A percentile compares a stretch with the other conserved stretches of the same genome.
Conservation (phyloP, 345 rosid species). For the Citrus glauca region DNA sequence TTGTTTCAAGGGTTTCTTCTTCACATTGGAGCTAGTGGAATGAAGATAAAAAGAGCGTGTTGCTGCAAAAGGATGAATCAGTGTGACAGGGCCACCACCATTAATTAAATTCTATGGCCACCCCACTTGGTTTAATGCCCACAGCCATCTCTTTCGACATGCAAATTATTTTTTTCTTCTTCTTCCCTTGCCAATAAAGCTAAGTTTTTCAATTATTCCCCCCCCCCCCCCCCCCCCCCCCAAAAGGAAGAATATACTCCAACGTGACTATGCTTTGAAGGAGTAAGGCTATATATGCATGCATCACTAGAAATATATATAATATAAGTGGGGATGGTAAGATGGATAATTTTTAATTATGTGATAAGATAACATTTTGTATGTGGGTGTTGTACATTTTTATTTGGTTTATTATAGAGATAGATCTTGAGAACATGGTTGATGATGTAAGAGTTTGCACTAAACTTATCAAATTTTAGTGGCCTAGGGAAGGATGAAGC, state of each 20-base stretch:
- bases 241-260: neutral
- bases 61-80: constrained; percentile 15
- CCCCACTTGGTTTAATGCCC: constrained; percentile 33
- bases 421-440: neutral
- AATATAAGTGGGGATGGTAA: constrained; percentile 17
- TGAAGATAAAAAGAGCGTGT: constrained; percentile 21
- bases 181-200: neutral
- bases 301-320: neutral
- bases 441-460: neutral
- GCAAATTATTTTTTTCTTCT: neutral
- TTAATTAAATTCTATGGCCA: constrained; percentile 31
- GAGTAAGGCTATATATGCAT: neutral
- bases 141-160: neutral
- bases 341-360: constrained; percentile 3
- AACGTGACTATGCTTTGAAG: constrained; percentile 2
- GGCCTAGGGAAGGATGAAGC: neutral
- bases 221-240: neutral
- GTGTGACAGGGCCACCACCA: constrained; percentile 60
- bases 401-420: neutral
- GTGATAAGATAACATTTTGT: constrained; percentile 27
- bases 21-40: constrained; percentile 33
- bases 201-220: neutral
- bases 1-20: constrained; percentile 20
- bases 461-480: neutral
- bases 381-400: neutral